Evolutionary conservation across 1,139 yeast genomes (phyloP), one percentile per base, ranked within the genome.

Genomic region (Geotrichum carabidarum): DNA sequence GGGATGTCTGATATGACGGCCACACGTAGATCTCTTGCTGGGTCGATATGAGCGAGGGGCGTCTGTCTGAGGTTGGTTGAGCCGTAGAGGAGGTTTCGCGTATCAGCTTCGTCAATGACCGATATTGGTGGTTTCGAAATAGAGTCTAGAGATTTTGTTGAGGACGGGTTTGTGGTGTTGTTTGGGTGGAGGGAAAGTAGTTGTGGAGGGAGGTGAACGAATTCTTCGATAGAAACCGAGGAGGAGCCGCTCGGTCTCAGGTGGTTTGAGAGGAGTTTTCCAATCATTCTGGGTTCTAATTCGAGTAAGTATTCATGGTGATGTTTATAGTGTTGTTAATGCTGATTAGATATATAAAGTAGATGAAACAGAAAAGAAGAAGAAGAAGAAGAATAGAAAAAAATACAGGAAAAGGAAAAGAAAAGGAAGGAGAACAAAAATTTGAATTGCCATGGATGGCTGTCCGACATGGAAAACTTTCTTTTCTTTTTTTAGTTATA

Each of bases 61-160:
- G 42, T 27, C n/a, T 22, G 38, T 18, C 18, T 15, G 14, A 38
- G 38, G 34, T 27, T 37, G 9, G 51, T 53, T 17, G 53, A 14
- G 9, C 69, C 68, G 51, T 66, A 66, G 43, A 66, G 59, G 34
- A 66, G 58, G 34, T 57, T 61, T 8, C 65, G 59, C n/a, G 68
- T 64, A 43, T 65, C 67, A 2, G 65, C 61, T 47, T 66, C 69
- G 43, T 65, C 68, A 15, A 63, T 54, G 34, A 62, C 60, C 30
- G 68, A 64, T 11, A 44, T 37, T 8, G 52, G 43, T 2, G 46
- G 50, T 14, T 34, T 44, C 22, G 15, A 15, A 31, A 6, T 5
- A 4, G 36, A 14, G 6, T 18, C 30, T 40, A 18, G 27, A 9
- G 43, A 40, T 18, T 9, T 17, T 2, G 30, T 27, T 4, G 43